Evolutionary conservation across 768 basidiomycete genomes (phyloP), one percentile per base, ranked within the genome.

Genomic region (Lepiota venenata): DNA sequence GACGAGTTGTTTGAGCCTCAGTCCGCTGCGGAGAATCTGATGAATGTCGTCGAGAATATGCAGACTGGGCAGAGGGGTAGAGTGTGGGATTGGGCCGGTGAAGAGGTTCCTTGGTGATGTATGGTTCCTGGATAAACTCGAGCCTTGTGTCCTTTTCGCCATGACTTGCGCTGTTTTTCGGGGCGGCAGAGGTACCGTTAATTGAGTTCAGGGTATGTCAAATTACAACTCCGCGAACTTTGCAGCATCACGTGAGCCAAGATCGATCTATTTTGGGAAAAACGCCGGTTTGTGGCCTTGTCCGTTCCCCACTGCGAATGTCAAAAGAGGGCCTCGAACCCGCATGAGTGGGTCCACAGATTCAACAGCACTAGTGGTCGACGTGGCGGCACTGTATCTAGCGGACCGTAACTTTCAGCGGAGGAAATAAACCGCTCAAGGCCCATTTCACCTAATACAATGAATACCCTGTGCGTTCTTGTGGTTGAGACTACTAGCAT

Each of bases 31-130:
- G 64, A 66, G 47, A 77, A 71, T 55, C 56, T 84, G 4, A 68
- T 72, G 5, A 61, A 72, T 38, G 76, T 82, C n/a, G 75, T 82
- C 1, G 66, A 70, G 35, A 66, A 65, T 16, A 59, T 85, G 40
- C 61, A 65, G 11, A 57, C 58, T 10, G 63, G 68, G 4, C 74
- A 77, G 49, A 68, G 82, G 47, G 82, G 82, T 2, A 74, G 70
- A 54, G 56, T 84, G 10, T 83, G 81, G 82, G 82, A 83, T 60
- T 83, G 78, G 77, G 74, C 74, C 11, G 80, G 81, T 22, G 74
- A 78, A 48, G 70, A 78, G 40, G 69, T 84, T 29, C 72, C 69
- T 5, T 73, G 69, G 70, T 74, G 64, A 64, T 37, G 39, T 12
- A 16, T 35, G n/a, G 25, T 46, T 27, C 10, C 15, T 27, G 27